These are phyloP conservation scores for Acephala macrosclerotiorum DNA, from an alignment of 2,329 filamentous ascomycete species.

Conservation along the genomic window DNA sequence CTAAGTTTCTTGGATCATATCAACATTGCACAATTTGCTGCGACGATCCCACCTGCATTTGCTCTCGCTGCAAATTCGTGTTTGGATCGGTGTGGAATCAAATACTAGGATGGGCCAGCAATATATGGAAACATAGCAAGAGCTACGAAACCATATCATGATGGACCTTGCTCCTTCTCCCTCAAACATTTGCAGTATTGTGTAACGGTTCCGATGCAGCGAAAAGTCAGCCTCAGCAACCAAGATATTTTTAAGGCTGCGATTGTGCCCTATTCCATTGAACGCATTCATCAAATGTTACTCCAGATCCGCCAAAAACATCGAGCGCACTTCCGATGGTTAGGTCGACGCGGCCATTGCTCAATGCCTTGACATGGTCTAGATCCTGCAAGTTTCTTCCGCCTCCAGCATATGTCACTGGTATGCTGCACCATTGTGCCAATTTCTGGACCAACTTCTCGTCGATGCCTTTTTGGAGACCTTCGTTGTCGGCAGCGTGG, in stretches of 20 bases:
- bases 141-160: not conserved
- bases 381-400: conserved; percentile 83
- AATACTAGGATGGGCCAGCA: conserved; percentile 9
- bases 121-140: not conserved
- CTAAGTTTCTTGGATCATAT: conserved; percentile 36
- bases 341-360: conserved; percentile 83
- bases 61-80: conserved; percentile 53
- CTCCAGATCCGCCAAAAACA: conserved; percentile 89
- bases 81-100: conserved; percentile 48
- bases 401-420: conserved; percentile 97
- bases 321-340: conserved; percentile 97
- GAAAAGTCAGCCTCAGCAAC: not conserved
- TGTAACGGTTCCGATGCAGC: not conserved
- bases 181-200: not conserved
- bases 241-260: conserved; percentile 1
- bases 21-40: conserved; percentile 43
- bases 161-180: not conserved
- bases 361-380: conserved; percentile 80
- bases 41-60: conserved; percentile 48
- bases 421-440: conserved; percentile 86
- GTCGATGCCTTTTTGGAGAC: conserved; percentile 89
- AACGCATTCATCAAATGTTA: conserved; percentile 89
- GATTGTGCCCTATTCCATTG: conserved; percentile 75
- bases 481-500: conserved; percentile 96
- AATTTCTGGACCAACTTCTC: conserved; percentile 80